Percentiles rank a stretch among this genome's conserved stretches.
phyloP scores from a whole-genome alignment of 148 eudicot genomes.

The Mesembryanthemum crystallinum region DNA sequence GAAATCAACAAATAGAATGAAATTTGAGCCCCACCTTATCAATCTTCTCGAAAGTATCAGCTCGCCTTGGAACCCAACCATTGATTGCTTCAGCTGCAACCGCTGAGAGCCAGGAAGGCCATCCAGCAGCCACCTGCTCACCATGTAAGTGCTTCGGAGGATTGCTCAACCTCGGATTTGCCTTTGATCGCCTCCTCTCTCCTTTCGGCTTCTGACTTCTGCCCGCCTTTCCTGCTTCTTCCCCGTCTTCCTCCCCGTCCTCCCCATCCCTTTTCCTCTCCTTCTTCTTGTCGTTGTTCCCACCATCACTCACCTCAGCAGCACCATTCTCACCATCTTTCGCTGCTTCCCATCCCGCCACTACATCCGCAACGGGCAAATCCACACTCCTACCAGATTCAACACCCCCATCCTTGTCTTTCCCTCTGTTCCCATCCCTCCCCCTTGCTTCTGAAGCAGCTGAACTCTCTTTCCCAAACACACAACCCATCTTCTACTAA shows the following conservation, averaged over 20 bases:
- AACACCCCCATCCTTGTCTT: conserved; percentile 21
- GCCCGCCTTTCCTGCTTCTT: conserved; percentile 39
- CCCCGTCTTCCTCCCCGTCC: conserved; percentile 26
- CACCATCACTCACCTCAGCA: conserved; percentile 39
- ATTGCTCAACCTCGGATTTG: conserved; percentile 68
- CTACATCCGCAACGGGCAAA: conserved; percentile 27
- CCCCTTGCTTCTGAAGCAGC: conserved; percentile 30
- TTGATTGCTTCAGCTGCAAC: conserved; percentile 87
- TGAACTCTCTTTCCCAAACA: conserved; percentile 49
- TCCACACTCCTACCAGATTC: conserved; percentile 32
- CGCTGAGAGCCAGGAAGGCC: conserved; percentile 96
- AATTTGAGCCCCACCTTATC: conserved; percentile 58
- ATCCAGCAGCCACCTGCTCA: conserved; percentile 96
- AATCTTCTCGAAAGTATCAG: conserved; percentile 87
- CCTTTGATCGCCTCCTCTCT: conserved; percentile 63
- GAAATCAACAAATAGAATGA: conserved; percentile 1
- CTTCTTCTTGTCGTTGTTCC: conserved; percentile 30
- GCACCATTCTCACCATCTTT: conserved; percentile 35
- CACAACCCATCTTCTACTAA: conserved; percentile 61
- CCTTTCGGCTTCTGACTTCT: conserved; percentile 44
- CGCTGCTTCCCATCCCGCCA: conserved; percentile 10
- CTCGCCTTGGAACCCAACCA: conserved; percentile 96
- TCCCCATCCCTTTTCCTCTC: conserved; percentile 32
- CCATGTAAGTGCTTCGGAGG: conserved; percentile 64
- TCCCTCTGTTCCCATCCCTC: conserved; percentile 28